Evolutionary conservation across 768 basidiomycete genomes (phyloP).

Genomic region (Cystofilobasidium macerans): DNA sequence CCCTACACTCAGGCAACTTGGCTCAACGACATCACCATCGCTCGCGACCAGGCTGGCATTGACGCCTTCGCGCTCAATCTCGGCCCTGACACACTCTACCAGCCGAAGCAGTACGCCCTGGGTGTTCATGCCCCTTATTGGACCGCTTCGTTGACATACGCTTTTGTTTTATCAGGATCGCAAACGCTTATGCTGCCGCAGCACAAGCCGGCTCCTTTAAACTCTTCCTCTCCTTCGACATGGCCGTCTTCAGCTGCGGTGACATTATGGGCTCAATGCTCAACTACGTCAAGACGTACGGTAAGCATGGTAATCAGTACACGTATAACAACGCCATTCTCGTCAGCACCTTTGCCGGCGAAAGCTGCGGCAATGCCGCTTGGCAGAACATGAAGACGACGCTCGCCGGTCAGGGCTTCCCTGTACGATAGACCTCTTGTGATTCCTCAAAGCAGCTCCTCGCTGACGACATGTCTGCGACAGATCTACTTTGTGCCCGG

Average conservation of each 20-base stretch:
- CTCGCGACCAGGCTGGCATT: conserved; percentile 11
- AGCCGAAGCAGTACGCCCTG: conserved; percentile 7
- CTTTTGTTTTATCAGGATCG: neutral
- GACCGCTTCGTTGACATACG: neutral
- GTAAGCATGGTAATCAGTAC: conserved; percentile 52
- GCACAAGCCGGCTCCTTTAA: conserved; percentile 19
- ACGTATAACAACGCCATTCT: conserved; percentile 48
- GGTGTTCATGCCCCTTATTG: neutral
- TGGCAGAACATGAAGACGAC: conserved; percentile 14
- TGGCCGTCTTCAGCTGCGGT: conserved; percentile 23
- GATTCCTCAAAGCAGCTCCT: neutral
- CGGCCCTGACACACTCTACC: conserved; percentile 18
- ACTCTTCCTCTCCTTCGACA: conserved; percentile 24
- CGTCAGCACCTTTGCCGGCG: conserved; percentile 62
- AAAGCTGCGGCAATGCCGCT: conserved; percentile 42
- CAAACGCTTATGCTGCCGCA: conserved; percentile 17
- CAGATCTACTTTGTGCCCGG: conserved; percentile 54
- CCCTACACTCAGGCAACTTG: conserved; percentile 18
- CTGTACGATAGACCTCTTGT: neutral
- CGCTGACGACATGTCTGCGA: neutral
- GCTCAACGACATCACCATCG: conserved; percentile 20
- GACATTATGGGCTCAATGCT: conserved; percentile 11
- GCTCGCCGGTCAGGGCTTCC: conserved; percentile 4
- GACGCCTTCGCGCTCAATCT: conserved; percentile 27
- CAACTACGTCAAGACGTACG: conserved; percentile 47